Conservation (phyloP, 2,329 filamentous ascomycete genomes). For the Nemania sp. region DNA sequence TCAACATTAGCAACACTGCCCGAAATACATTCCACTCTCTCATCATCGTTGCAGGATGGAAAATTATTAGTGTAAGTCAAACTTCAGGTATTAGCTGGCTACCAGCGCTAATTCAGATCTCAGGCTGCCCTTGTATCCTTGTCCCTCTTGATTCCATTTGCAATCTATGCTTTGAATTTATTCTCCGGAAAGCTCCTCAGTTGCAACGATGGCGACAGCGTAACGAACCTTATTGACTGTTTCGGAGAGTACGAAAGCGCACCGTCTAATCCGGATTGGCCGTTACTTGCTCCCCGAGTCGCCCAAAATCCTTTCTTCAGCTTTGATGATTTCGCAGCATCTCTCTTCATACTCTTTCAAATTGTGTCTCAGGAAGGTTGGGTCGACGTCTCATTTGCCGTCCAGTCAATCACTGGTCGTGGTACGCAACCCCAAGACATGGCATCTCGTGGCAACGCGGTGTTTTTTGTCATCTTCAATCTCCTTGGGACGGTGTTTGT, state of each 20-base stretch:
- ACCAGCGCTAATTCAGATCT: constrained; percentile 22
- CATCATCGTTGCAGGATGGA: constrained; percentile 92
- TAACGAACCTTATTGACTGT: constrained; percentile 67
- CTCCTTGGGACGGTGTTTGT: constrained; percentile 95
- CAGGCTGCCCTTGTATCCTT: constrained; percentile 88
- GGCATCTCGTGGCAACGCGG: constrained; percentile 76
- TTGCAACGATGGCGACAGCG: constrained; percentile 76
- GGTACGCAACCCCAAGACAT: constrained; percentile 73
- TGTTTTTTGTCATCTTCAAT: constrained; percentile 97
- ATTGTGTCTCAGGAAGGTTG: constrained; percentile 99
- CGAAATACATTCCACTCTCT: constrained; percentile 96
- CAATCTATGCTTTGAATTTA: constrained; percentile 91
- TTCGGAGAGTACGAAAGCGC: constrained; percentile 78
- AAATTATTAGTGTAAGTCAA: constrained; percentile 76
- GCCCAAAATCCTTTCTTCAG: constrained; percentile 82
- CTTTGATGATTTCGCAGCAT: constrained; percentile 93
- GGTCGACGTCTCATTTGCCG: constrained; percentile 87
- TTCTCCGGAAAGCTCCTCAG: constrained; percentile 79
- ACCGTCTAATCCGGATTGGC: constrained; percentile 76
- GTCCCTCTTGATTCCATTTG: constrained; percentile 92
- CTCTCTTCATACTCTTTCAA: constrained; percentile 95
- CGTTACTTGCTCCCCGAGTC: constrained; percentile 79
- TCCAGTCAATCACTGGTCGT: constrained; percentile 77
- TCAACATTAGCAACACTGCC: constrained; percentile 96
- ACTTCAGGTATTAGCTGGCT: not conserved